Evolutionary conservation across 441 rosid genomes (phyloP).

Genomic region (Jatropha podagrica): DNA sequence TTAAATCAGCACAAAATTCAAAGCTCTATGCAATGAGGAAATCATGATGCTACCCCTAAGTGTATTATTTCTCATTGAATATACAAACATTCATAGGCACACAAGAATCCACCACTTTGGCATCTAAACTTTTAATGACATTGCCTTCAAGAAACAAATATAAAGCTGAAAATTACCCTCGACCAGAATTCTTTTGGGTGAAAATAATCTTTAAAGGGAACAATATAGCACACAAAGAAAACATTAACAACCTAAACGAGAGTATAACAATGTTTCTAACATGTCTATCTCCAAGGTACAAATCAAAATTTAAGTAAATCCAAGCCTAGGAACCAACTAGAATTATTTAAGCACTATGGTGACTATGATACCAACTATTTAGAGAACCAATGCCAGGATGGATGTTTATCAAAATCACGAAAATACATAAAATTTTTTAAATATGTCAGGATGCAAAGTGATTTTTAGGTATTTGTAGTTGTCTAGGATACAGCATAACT

Average conservation of each 20-base stretch:
- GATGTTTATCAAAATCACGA: constrained; percentile 5
- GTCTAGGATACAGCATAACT: constrained; percentile 6
- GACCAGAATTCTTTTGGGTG: neutral
- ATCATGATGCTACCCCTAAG: neutral
- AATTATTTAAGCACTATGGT: neutral
- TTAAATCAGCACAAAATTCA: constrained; percentile 8
- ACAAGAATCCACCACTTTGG: neutral
- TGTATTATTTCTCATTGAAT: neutral
- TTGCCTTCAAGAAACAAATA: constrained; percentile 4
- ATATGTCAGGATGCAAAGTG: neutral
- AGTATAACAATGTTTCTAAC: neutral
- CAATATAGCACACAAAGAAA: neutral
- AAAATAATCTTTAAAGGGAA: neutral
- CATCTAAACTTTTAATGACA: neutral
- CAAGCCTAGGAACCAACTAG: neutral
- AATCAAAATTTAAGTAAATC: constrained; percentile 3
- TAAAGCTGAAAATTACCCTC: neutral
- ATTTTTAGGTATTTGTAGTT: neutral
- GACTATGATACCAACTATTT: neutral
- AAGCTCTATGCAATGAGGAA: neutral
- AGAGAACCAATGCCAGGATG: neutral
- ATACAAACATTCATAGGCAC: neutral
- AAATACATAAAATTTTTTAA: neutral
- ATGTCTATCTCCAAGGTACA: neutral
- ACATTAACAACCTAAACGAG: neutral